phyloP scores from a whole-genome alignment of 352 stramenopile genomes.

The Pythium aphanidermatum region DNA sequence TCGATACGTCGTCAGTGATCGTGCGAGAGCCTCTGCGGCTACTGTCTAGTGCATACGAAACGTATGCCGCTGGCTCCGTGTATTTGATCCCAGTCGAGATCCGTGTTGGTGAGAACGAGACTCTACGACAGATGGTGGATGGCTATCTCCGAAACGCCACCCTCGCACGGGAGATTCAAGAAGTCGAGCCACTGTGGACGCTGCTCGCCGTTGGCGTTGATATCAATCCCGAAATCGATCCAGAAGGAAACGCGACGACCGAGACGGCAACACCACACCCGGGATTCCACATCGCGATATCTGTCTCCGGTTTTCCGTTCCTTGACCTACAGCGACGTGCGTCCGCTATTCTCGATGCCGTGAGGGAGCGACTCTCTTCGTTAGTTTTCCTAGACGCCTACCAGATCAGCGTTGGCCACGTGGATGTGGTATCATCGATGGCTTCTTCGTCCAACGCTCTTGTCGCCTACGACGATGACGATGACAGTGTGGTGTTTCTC shows the following conservation, averaged over 20 bases:
- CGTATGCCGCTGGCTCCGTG: constrained; percentile 2
- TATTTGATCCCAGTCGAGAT: constrained; percentile 22
- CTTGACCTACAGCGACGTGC: constrained; percentile 1
- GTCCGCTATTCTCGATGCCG: constrained; percentile 9
- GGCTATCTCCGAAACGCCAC: constrained; percentile 21
- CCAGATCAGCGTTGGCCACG: background rate
- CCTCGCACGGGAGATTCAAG: constrained; percentile 6
- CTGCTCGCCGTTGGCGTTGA: constrained; percentile 22
- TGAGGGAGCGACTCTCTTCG: background rate
- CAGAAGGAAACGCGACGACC: background rate
- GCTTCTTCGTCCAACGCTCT: no score
- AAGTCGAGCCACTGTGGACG: constrained; percentile 19
- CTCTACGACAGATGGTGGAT: constrained; percentile 3
- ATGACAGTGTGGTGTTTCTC: background rate
- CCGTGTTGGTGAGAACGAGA: constrained; percentile 14
- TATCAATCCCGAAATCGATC: background rate
- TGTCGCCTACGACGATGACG: background rate
- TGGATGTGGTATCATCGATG: background rate
- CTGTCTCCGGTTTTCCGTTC: background rate
- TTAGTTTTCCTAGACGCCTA: background rate
- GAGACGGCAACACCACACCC: background rate
- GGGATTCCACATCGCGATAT: constrained; percentile 1
- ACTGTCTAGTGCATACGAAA: background rate
- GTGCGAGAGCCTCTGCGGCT: constrained; percentile 7
- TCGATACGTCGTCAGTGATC: constrained; percentile 24